These are phyloP conservation scores for Berkeleyomyces basicola DNA, from an alignment of 2,329 filamentous ascomycete species.

Conservation along the genomic window DNA sequence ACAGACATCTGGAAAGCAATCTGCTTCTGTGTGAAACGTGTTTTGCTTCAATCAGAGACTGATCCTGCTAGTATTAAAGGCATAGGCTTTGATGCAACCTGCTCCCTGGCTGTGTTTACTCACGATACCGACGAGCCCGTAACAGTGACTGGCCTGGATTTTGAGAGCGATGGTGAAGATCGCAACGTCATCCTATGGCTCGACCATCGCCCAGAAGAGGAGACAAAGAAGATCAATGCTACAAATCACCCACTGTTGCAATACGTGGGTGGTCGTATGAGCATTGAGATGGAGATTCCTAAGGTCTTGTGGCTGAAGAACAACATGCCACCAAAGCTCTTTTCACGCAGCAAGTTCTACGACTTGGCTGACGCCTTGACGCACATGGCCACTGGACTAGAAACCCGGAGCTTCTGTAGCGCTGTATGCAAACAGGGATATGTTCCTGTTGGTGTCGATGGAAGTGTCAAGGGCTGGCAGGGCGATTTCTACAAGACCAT, in stretches of 20 bases:
- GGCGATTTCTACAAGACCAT: constrained; percentile 81
- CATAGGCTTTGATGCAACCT: constrained; percentile 97
- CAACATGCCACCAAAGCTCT: constrained; percentile 84
- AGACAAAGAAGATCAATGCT: constrained; percentile 85
- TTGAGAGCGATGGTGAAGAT: constrained; percentile 58
- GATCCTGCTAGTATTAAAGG: constrained; percentile 63
- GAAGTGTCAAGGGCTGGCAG: constrained; percentile 96
- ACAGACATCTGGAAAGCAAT: constrained; percentile 94
- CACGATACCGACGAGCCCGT: constrained; percentile 81
- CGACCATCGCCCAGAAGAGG: constrained; percentile 78
- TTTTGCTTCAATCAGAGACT: constrained; percentile 65
- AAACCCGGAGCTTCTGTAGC: constrained; percentile 87
- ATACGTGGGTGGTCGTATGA: constrained; percentile 97
- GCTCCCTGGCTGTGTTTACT: constrained; percentile 82
- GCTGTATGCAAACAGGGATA: constrained; percentile 95
- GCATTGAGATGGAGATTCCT: constrained; percentile 98
- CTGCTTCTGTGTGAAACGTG: constrained; percentile 69
- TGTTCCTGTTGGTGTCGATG: constrained; percentile 91
- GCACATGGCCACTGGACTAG: constrained; percentile 80
- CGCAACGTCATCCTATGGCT: constrained; percentile 96
- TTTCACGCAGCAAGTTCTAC: constrained; percentile 91
- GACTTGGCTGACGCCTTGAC: constrained; percentile 86
- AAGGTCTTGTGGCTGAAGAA: constrained; percentile 98
- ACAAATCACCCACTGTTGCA: constrained; percentile 84
- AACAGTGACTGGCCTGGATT: constrained; percentile 76